Conservation (phyloP, 805 yeast genomes). For the Candida boleticola region DNA sequence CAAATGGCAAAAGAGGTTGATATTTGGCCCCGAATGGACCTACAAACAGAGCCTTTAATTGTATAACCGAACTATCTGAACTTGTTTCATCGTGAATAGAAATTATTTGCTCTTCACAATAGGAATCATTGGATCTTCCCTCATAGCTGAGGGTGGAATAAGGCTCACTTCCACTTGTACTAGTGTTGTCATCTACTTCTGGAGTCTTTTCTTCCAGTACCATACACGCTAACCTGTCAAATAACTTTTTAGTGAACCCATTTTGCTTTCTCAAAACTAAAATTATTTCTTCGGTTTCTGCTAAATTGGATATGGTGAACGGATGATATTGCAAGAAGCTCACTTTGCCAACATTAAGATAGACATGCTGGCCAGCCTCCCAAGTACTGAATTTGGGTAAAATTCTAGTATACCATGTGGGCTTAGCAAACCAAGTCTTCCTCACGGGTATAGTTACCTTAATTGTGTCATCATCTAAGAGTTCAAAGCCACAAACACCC, state of each 20-base stretch:
- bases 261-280: slow-evolving; percentile 38
- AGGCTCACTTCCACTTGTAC: too few relatives aligned
- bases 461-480: slow-evolving; percentile 41
- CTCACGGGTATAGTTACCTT: slow-evolving; percentile 37
- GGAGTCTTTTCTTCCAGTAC: too few relatives aligned
- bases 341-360: slow-evolving; percentile 39
- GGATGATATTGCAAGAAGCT: slow-evolving; percentile 44
- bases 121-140: too few relatives aligned
- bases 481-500: slow-evolving; percentile 35
- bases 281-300: slow-evolving; percentile 37
- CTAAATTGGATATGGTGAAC: slow-evolving; percentile 42
- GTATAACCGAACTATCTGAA: slow-evolving; percentile 8
- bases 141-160: too few relatives aligned
- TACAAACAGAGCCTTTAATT: slow-evolving; percentile 34
- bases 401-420: slow-evolving; percentile 25
- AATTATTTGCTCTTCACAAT: background rate
- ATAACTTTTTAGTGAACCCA: slow-evolving; percentile 43
- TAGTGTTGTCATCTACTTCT: background rate
- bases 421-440: slow-evolving; percentile 12
- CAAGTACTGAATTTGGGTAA: slow-evolving; percentile 41
- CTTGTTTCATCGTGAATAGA: too few relatives aligned
- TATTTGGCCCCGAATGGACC: slow-evolving; percentile 49
- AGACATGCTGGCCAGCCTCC: slow-evolving; percentile 49
- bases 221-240: too few relatives aligned
- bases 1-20: slow-evolving; percentile 43